phyloP scores from a whole-genome alignment of 2,329 filamentous ascomycete species.

The Nakataea oryzae region DNA sequence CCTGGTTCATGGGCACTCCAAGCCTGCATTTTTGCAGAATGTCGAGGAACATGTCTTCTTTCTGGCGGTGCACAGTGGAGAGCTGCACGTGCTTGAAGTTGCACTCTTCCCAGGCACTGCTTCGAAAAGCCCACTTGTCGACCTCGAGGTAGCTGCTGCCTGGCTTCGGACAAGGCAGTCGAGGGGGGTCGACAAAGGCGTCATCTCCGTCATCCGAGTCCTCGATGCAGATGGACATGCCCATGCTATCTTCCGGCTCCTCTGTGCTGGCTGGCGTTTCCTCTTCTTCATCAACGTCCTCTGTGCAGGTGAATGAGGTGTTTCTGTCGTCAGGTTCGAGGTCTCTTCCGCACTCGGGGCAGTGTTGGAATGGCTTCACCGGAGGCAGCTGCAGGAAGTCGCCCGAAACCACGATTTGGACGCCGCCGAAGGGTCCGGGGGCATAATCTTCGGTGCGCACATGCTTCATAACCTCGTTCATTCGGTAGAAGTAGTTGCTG shows the following conservation, averaged over 20 bases:
- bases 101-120: slow-evolving; percentile 41
- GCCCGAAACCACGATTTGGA: slow-evolving; percentile 45
- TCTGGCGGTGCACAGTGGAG: slow-evolving; percentile 45
- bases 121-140: slow-evolving; percentile 53
- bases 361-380: slow-evolving; percentile 43
- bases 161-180: neutral
- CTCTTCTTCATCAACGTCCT: neutral
- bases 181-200: neutral
- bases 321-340: slow-evolving; percentile 11
- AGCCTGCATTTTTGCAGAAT: slow-evolving; percentile 45
- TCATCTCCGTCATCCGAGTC: neutral
- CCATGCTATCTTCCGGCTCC: too few species aligned
- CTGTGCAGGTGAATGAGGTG: slow-evolving; percentile 12
- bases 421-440: slow-evolving; percentile 27
- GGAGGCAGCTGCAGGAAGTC: slow-evolving; percentile 53
- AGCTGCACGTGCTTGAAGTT: slow-evolving; percentile 43
- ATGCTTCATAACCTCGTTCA: slow-evolving; percentile 35
- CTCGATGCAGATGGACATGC: slow-evolving; percentile 13
- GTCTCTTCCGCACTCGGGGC: slow-evolving; percentile 34
- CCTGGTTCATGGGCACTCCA: slow-evolving; percentile 24
- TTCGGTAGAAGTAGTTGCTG: slow-evolving; percentile 38
- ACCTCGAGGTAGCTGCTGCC: slow-evolving; percentile 29
- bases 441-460: slow-evolving; percentile 11
- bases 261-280: too few species aligned
- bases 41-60: slow-evolving; percentile 38